Evolutionary conservation across 2,329 filamentous ascomycete species (phyloP).

Genomic region (Neopestalotiopsis sp.): DNA sequence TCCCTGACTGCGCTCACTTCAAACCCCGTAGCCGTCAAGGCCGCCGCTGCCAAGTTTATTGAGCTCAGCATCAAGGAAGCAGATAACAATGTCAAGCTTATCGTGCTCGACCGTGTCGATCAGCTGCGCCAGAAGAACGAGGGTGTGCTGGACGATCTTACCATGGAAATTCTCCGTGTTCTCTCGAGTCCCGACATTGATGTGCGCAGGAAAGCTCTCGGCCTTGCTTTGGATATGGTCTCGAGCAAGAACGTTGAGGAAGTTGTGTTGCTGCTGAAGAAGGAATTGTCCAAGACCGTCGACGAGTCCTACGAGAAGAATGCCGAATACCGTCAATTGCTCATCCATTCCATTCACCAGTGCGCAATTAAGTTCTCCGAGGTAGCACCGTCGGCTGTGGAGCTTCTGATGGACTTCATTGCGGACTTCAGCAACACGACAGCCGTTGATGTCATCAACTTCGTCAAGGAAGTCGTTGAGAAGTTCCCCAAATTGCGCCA

Average conservation of each 20-base stretch:
- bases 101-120: conserved; percentile 93
- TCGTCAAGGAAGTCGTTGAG: conserved; percentile 98
- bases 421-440: conserved; percentile 97
- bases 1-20: conserved; percentile 92
- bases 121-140: conserved; percentile 86
- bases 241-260: conserved; percentile 99
- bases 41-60: conserved; percentile 93
- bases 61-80: conserved; percentile 97
- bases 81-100: conserved; percentile 99
- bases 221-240: conserved; percentile 94
- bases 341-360: conserved; percentile 97
- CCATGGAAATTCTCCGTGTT: conserved; percentile 96
- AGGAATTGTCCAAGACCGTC: conserved; percentile 95
- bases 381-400: conserved; percentile 94
- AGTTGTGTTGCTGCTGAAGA: conserved; percentile 94
- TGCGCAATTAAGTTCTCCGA: conserved; percentile 99
- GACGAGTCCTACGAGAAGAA: conserved; percentile 99
- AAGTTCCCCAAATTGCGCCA: conserved; percentile 91
- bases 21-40: conserved; percentile 97
- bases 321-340: conserved; percentile 88
- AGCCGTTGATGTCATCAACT: conserved; percentile 96
- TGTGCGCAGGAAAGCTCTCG: conserved; percentile 88
- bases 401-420: conserved; percentile 98
- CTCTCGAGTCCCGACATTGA: conserved; percentile 95
- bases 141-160: conserved; percentile 88